Percentiles rank a stretch among this genome's conserved stretches.
These are phyloP conservation scores for Nicotiana otophora DNA, from an alignment of 257 asterid genomes.

Conservation along the genomic window DNA sequence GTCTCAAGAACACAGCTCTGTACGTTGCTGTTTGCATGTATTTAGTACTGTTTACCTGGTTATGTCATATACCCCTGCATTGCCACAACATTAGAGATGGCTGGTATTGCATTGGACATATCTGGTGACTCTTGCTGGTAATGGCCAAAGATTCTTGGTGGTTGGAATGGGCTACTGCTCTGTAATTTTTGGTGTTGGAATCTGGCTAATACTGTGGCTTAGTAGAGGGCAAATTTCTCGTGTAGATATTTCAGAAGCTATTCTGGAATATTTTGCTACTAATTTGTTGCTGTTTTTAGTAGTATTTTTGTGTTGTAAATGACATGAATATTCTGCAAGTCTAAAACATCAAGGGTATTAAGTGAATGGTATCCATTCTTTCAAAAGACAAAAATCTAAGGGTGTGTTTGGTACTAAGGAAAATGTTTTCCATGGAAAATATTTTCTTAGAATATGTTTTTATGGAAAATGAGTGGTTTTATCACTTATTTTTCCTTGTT, in stretches of 20 bases:
- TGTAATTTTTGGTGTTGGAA: background rate
- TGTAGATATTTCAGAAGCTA: background rate
- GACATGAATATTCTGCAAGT: background rate
- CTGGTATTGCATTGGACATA: background rate
- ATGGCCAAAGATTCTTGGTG: background rate
- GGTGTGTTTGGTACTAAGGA: too few relatives aligned
- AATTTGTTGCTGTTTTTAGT: background rate
- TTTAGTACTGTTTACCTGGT: constrained; percentile 61
- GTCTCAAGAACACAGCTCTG: constrained; percentile 25
- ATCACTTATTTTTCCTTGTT: too few relatives aligned
- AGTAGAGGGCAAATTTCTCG: background rate
- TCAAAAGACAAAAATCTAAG: too few relatives aligned
- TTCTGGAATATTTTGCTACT: background rate
- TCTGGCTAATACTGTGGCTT: background rate
- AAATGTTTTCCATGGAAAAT: too few relatives aligned
- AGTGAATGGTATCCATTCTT: background rate
- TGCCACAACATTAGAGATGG: background rate
- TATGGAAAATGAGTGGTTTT: too few relatives aligned
- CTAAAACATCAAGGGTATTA: background rate
- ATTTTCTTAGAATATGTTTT: too few relatives aligned
- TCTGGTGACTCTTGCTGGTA: background rate
- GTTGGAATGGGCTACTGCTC: background rate
- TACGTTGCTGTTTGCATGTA: constrained; percentile 44
- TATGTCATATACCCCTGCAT: constrained; percentile 52
- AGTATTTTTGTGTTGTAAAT: background rate